These are phyloP conservation scores for Lachnellula occidentalis DNA, from an alignment of 2,329 filamentous ascomycete genomes.

Conservation along the genomic window DNA sequence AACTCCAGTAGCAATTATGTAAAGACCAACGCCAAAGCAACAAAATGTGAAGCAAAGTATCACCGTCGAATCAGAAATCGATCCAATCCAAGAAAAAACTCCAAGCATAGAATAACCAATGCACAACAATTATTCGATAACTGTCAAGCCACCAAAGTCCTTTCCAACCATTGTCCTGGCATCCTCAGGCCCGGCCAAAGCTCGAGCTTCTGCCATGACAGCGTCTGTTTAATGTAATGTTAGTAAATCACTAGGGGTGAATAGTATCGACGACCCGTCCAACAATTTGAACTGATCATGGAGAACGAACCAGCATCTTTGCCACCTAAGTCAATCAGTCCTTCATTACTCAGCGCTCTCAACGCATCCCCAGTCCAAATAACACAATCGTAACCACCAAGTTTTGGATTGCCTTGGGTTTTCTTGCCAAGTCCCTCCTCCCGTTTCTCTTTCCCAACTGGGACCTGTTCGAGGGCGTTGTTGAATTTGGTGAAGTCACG, in stretches of 20 bases:
- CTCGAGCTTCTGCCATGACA: conserved; percentile 17
- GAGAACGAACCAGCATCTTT: conserved; percentile 12
- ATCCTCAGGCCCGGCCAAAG: conserved; percentile 21
- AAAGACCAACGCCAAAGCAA: too few relatives aligned
- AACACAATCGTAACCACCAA: conserved; percentile 24
- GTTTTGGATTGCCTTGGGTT: conserved; percentile 14
- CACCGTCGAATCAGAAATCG: too few relatives aligned
- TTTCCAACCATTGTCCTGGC: conserved; percentile 22
- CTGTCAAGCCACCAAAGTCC: conserved; percentile 19
- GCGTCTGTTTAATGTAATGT: conserved; percentile 9
- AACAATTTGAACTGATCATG: background rate
- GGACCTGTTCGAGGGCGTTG: conserved; percentile 12
- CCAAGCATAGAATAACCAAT: too few relatives aligned
- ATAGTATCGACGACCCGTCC: background rate
- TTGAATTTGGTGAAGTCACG: conserved; percentile 10
- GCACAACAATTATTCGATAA: conserved; percentile 2
- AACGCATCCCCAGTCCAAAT: conserved; percentile 23
- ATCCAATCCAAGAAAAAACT: too few relatives aligned
- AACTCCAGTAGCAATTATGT: too few relatives aligned
- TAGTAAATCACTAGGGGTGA: conserved; percentile 1
- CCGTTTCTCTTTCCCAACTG: conserved; percentile 16
- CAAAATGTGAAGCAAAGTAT: too few relatives aligned
- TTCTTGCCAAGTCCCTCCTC: conserved; percentile 6
- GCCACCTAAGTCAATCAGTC: conserved; percentile 12
- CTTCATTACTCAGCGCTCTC: conserved; percentile 10